Conservation (phyloP, 768 basidiomycete genomes). For the Xerocomus brunneocitrinus region DNA sequence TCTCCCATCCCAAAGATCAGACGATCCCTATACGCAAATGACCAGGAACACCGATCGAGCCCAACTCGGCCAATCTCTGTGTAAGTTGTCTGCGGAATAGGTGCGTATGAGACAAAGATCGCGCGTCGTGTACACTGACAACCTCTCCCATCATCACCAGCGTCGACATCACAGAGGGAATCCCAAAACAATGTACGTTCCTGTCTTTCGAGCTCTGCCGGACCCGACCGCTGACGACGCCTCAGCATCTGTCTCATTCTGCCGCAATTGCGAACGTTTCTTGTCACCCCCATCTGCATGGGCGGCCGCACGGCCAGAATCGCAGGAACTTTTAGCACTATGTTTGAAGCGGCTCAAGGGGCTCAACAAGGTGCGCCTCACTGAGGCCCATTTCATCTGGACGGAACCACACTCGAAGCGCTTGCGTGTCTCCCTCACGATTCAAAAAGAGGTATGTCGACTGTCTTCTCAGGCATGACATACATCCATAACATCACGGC, state of each 20-base stretch:
- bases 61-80: constrained; percentile 90
- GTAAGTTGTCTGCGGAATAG: constrained; percentile 86
- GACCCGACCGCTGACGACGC: constrained; percentile 1
- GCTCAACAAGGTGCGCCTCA: constrained; percentile 87
- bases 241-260: constrained; percentile 83
- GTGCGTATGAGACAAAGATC: constrained; percentile 38
- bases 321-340: constrained; percentile 87
- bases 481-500: background rate
- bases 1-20: background rate
- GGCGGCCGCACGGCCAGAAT: constrained; percentile 84
- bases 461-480: too few species aligned
- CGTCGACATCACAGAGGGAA: constrained; percentile 96
- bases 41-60: constrained; percentile 78
- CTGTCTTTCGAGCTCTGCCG: background rate
- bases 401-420: constrained; percentile 98
- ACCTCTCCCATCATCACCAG: constrained; percentile 31
- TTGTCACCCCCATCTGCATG: constrained; percentile 86
- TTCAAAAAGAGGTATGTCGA: constrained; percentile 88
- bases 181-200: constrained; percentile 84
- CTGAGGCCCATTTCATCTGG: constrained; percentile 99
- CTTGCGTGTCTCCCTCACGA: constrained; percentile 87
- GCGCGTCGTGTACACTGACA: background rate
- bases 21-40: background rate
- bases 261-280: constrained; percentile 95
- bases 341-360: constrained; percentile 95